These are phyloP conservation scores for Funneliformis mosseae DNA, from an alignment of 192 early-diverging fungal species.

Conservation along the genomic window DNA sequence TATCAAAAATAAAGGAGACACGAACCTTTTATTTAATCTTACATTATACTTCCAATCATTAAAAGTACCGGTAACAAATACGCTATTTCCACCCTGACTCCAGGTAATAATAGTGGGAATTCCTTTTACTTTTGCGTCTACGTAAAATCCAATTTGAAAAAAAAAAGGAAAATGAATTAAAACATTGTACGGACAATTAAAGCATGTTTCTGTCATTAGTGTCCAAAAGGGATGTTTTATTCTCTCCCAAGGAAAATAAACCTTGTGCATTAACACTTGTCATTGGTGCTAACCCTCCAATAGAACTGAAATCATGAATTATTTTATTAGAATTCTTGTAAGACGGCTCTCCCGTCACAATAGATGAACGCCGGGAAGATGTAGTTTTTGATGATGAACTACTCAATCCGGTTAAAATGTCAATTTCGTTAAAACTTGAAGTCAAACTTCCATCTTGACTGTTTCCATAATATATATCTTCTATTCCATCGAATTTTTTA, in stretches of 20 bases:
- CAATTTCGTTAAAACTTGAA: conserved; percentile 30
- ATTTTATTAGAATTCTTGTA: conserved; percentile 30
- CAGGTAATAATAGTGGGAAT: conserved; percentile 93
- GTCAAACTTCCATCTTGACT: conserved; percentile 17
- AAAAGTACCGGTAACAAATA: conserved; percentile 95
- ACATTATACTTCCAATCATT: conserved; percentile 98
- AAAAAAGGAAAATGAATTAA: neutral
- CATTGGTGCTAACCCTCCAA: conserved; percentile 7
- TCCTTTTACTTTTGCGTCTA: conserved; percentile 7
- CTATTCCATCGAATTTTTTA: conserved; percentile 26
- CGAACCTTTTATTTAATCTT: conserved; percentile 64
- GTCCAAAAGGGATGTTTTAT: neutral
- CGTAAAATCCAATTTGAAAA: neutral
- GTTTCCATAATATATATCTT: conserved; percentile 13
- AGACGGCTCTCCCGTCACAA: conserved; percentile 12
- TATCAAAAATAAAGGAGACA: conserved; percentile 34
- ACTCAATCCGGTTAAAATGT: conserved; percentile 6
- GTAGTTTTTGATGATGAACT: neutral
- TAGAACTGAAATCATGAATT: conserved; percentile 21
- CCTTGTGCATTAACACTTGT: conserved; percentile 17
- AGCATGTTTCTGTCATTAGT: neutral
- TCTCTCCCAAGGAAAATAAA: neutral
- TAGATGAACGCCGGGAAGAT: neutral
- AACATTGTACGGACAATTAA: neutral
- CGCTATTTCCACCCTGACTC: conserved; percentile 78